phyloP scores from a whole-genome alignment of 2,329 filamentous ascomycete species.

The Cordyceps cateniannulata region DNA sequence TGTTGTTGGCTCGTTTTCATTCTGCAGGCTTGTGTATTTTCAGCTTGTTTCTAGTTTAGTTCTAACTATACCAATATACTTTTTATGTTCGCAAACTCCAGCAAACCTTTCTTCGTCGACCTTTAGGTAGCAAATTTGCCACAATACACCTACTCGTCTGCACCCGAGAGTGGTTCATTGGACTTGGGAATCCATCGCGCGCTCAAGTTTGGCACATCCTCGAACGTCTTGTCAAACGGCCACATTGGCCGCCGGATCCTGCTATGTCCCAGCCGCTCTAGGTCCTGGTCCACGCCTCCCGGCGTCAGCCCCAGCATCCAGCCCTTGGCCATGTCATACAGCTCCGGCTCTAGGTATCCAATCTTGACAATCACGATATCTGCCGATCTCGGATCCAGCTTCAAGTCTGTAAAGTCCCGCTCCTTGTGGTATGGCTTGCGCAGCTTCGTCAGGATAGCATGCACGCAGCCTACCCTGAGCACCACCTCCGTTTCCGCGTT shows the following conservation, averaged over 20 bases:
- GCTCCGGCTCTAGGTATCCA: conserved; percentile 47
- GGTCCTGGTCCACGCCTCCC: conserved; percentile 47
- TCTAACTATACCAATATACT: no score
- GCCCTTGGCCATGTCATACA: conserved; percentile 46
- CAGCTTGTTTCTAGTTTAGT: no score
- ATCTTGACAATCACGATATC: conserved; percentile 51
- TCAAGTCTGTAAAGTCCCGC: conserved; percentile 42
- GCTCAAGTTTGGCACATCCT: conserved; percentile 15
- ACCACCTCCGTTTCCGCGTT: conserved; percentile 43
- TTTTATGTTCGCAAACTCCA: no score
- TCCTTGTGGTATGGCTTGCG: conserved; percentile 50
- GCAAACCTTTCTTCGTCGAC: not conserved
- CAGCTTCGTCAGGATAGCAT: conserved; percentile 43
- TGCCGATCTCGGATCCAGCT: conserved; percentile 36
- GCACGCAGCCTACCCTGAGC: conserved; percentile 42
- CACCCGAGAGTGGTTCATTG: conserved; percentile 15
- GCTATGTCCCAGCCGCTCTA: conserved; percentile 40
- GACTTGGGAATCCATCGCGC: conserved; percentile 19
- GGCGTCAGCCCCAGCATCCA: conserved; percentile 50
- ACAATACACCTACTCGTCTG: conserved; percentile 10
- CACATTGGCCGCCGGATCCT: conserved; percentile 42
- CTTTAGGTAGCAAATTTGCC: no score
- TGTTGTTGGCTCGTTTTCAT: no score
- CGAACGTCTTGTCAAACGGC: conserved; percentile 21
- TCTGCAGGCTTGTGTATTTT: no score